Evolutionary conservation across 2,329 filamentous ascomycete genomes (phyloP).

Genomic region (Boeremia lycopersici): DNA sequence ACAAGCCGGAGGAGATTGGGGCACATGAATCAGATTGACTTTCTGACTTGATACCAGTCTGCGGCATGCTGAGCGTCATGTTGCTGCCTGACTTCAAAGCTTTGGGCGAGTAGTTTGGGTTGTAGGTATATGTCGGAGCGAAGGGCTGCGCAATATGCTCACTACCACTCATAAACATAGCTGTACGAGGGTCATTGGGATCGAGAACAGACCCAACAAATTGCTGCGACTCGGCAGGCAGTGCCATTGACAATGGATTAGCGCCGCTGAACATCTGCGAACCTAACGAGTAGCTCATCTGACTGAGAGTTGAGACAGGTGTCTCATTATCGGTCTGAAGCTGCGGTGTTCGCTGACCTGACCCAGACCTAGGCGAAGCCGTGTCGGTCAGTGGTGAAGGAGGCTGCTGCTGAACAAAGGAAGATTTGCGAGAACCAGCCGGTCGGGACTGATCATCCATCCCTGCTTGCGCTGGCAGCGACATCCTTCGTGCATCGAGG

Average conservation of each 20-base stretch:
- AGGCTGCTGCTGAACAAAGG: conserved; percentile 23
- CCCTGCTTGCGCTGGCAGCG: conserved; percentile 47
- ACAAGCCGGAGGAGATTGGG: conserved; percentile 31
- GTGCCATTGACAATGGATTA: conserved; percentile 55
- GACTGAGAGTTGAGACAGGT: conserved; percentile 29
- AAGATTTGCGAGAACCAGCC: conserved; percentile 29
- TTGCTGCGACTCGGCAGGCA: conserved; percentile 61
- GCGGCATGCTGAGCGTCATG: conserved; percentile 40
- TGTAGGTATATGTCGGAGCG: conserved; percentile 53
- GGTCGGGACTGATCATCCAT: conserved; percentile 24
- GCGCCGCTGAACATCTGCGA: conserved; percentile 41
- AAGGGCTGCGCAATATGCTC: conserved; percentile 49
- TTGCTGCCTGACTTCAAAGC: conserved; percentile 19
- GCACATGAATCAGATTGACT: conserved; percentile 25
- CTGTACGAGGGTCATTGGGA: conserved; percentile 52
- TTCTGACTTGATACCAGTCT: conserved; percentile 36
- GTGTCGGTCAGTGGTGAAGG: conserved; percentile 30
- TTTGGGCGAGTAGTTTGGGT: conserved; percentile 49
- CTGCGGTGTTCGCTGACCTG: conserved; percentile 31
- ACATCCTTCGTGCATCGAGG: conserved; percentile 49
- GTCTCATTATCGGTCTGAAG: conserved; percentile 28
- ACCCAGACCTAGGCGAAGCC: conserved; percentile 25
- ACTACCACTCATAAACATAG: conserved; percentile 55
- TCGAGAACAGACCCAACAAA: conserved; percentile 56
- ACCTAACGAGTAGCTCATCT: conserved; percentile 31